phyloP scores from a whole-genome alignment of 2,329 filamentous ascomycete genomes.

The Trichoderma breve region DNA sequence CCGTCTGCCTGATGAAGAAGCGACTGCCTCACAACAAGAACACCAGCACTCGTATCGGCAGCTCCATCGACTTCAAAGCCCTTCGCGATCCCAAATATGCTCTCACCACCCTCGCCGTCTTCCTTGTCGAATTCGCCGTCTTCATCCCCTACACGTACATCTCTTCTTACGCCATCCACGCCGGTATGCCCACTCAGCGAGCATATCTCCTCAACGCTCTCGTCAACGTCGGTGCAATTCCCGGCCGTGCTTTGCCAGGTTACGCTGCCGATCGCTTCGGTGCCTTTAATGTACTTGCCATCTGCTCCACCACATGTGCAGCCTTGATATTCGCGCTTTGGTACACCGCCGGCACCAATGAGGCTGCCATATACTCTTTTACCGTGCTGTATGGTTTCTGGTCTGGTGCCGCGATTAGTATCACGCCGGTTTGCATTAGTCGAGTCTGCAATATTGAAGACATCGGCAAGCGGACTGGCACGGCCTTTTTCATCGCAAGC shows the following conservation, averaged over 20 bases:
- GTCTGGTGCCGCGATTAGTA: constrained; percentile 65
- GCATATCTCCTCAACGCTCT: constrained; percentile 67
- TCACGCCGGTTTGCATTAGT: constrained; percentile 70
- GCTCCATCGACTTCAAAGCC: constrained; percentile 49
- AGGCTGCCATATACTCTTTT: constrained; percentile 57
- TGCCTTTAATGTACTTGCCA: constrained; percentile 67
- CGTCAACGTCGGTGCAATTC: constrained; percentile 65
- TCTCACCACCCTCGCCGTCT: constrained; percentile 53
- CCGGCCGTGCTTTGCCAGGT: constrained; percentile 67
- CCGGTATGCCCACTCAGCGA: constrained; percentile 53
- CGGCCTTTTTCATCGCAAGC: constrained; percentile 66
- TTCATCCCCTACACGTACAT: constrained; percentile 69
- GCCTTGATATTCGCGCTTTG: constrained; percentile 56
- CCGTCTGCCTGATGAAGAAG: constrained; percentile 34
- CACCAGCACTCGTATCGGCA: constrained; percentile 31
- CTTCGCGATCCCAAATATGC: constrained; percentile 51
- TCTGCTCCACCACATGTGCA: constrained; percentile 49
- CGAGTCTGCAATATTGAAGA: constrained; percentile 67
- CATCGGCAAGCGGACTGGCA: constrained; percentile 68
- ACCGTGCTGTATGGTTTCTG: constrained; percentile 67
- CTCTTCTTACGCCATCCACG: constrained; percentile 58
- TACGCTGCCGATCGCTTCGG: constrained; percentile 66
- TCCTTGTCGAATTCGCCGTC: constrained; percentile 59
- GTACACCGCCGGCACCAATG: constrained; percentile 50
- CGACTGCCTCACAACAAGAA: constrained; percentile 48